Base-by-base conservation (phyloP, 208 protist genomes). In the Leishmania amazonensis region DNA sequence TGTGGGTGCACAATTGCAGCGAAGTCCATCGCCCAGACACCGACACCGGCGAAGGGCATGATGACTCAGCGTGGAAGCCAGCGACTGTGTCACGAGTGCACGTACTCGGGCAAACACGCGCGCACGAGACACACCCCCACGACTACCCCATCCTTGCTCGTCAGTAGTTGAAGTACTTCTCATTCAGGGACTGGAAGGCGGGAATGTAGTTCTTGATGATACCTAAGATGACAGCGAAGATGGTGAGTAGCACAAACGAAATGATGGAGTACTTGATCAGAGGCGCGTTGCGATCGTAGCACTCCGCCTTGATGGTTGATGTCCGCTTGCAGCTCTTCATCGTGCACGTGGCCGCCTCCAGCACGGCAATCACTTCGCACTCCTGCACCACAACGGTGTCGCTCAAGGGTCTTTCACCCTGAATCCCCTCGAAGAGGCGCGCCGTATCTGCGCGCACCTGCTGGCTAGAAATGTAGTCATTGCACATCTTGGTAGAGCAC, bases 161-260 rank as follows among this genome's bases (percentile, higher is more conserved):
- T 80, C 75, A 95, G 79, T 93, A 96, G 76, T 91, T 91, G 81
- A 96, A 94, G 80, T 94, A 92, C 70, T 87, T 92, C 65, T 92
- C 87, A 80, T 93, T 96, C 42, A 94, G 68, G 4, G 84, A 84
- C 77, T 95, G 89, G 35, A 91, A 93, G 11, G 90, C 91, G n/a
- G 90, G 91, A 45, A 95, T 94, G 79, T 96, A 84, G 76, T 94
- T 91, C 84, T 96, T 96, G 40, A 96, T 87, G 3, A 95, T 75
- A 58, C 89, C 91, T 84, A 96, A 92, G 38, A 95, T 64, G 35
- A 93, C 77, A 38, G 88, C 91, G n/a, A 91, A 81, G 15, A 88
- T 67, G 1, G 89, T 93, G 31, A 89, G 58, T 15, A 89, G 62
- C n/a, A 94, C 85, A 82, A 96, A 96, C 31, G 85, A 86, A 51